Evolutionary conservation across 192 early-diverging fungal genomes (phyloP), one percentile per base, ranked within the genome.

Genomic region (Coemansia erecta): DNA sequence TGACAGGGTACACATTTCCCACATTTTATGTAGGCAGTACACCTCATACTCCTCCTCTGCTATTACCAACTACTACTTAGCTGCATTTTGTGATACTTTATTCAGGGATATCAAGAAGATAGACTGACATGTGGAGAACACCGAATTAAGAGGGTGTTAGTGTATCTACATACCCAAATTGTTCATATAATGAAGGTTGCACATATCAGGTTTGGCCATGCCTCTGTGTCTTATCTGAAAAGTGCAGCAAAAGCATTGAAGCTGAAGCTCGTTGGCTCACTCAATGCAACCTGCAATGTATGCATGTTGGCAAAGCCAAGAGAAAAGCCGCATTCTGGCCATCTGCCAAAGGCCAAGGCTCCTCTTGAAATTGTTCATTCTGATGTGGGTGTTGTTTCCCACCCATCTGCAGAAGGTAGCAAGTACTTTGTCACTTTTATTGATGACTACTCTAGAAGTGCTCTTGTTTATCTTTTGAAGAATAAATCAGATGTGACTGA

Each of bases 181-280:
- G n/a, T n/a, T n/a, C n/a, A n/a, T n/a, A n/a, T n/a, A n/a, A 43
- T 43, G 3, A 15, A 48, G 8, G 43, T 47, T 18, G 56, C 56
- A 24, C 56, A 58, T 46, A 44, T 31, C 44, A 43, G 42, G 12
- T 58, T 58, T 58, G 56, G 56, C 13, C 56, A 58, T 58, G 56
- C 43, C 13, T 58, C 56, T 35, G 44, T 22, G 42, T 5, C 24
- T 10, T 58, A 58, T 46, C 22, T 58, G 6, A 58, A 24, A 33
- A 24, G 26, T 14, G 33, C 33, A 39, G 53, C 37, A 14, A 54
- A 54, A 45, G 40, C 47, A 42, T 28, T 35, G 26, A 31, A 17
- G 24, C 14, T 33, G 14, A 33, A 48, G 14, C 21, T 60, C 28
- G 23, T 33, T 39, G 58, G 58, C n/a, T 15, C 44, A 21, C 28